Conservation (phyloP, 177 flowering plant species). For the Vitis hybrid region DNA sequence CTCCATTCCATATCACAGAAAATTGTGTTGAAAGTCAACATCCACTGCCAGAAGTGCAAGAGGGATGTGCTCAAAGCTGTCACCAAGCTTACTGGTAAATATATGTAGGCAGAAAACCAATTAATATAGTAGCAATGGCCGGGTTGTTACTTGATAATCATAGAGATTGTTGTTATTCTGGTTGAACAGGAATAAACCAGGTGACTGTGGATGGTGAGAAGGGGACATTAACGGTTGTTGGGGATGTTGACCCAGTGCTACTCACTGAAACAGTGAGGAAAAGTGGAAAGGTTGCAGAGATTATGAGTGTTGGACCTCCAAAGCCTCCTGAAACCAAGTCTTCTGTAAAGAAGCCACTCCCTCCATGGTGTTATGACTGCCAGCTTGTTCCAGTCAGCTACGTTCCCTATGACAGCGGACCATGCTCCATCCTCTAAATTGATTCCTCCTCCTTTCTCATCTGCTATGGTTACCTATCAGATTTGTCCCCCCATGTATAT, state of each 20-base stretch:
- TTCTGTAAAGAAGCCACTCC: slow-evolving; percentile 2
- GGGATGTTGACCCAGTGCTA: slow-evolving; percentile 31
- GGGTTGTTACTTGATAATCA: too few relatives aligned
- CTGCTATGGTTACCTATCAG: too few relatives aligned
- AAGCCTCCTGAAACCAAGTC: slow-evolving; percentile 18
- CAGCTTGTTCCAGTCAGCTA: slow-evolving; percentile 20
- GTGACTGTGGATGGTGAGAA: slow-evolving; percentile 23
- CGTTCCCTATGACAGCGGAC: slow-evolving; percentile 4
- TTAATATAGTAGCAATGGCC: too few relatives aligned
- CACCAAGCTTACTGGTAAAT: slow-evolving; percentile 29
- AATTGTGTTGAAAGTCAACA: slow-evolving; percentile 11
- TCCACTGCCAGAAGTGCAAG: slow-evolving; percentile 15
- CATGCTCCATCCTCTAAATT: slow-evolving; percentile 20
- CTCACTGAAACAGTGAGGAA: slow-evolving; percentile 19
- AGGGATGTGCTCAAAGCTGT: slow-evolving; percentile 14
- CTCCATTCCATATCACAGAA: slow-evolving; percentile 1
- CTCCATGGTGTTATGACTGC: slow-evolving; percentile 24
- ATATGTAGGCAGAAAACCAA: too few relatives aligned
- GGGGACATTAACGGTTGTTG: slow-evolving; percentile 30
- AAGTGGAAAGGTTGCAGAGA: slow-evolving; percentile 20
- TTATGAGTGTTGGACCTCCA: slow-evolving; percentile 33
- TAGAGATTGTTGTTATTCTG: too few relatives aligned
- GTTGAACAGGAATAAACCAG: slow-evolving; percentile 26
- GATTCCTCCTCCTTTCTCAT: too few relatives aligned
- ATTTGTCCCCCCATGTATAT: too few relatives aligned